A percentile compares a stretch with the other conserved stretches of the same genome.
Conservation (phyloP, 352 stramenopile genomes). For the Phytopythium aichiense region DNA sequence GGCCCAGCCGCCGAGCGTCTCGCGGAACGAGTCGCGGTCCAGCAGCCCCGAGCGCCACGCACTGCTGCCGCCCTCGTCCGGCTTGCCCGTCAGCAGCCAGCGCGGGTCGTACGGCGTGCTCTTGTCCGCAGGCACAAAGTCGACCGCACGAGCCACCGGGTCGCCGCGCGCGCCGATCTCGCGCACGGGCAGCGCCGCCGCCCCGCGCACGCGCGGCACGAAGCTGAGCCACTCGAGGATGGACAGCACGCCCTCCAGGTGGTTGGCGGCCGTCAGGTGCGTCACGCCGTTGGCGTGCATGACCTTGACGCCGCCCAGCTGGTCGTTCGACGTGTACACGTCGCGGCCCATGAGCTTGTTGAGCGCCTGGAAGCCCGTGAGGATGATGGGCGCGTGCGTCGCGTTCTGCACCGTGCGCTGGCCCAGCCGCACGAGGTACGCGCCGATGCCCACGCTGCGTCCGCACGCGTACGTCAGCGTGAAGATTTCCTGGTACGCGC, state of each 20-base stretch:
- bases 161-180: conserved; percentile 74
- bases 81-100: conserved; percentile 86
- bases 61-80: conserved; percentile 69
- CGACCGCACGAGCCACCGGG: conserved; percentile 85
- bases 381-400: conserved; percentile 97
- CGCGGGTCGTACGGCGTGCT: conserved; percentile 95
- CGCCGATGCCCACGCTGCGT: conserved; percentile 98
- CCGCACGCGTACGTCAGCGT: conserved; percentile 99
- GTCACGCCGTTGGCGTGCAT: conserved; percentile 99
- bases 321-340: conserved; percentile 99
- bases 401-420: conserved; percentile 99
- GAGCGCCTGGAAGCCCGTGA: conserved; percentile 99
- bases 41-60: conserved; percentile 94
- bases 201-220: conserved; percentile 91
- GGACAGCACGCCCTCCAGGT: conserved; percentile 93
- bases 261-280: conserved; percentile 96
- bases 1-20: conserved; percentile 98
- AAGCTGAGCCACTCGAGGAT: conserved; percentile 99
- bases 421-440: conserved; percentile 98
- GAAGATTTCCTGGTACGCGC: conserved; percentile 99
- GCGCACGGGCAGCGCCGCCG: conserved; percentile 71
- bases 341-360: conserved; percentile 99
- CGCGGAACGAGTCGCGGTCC: conserved; percentile 98
- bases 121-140: conserved; percentile 91
- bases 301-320: conserved; percentile 98